Evolutionary conservation across 2,329 filamentous ascomycete genomes (phyloP), one percentile per base, ranked within the genome.

Genomic region (Verticillium tricorpus): DNA sequence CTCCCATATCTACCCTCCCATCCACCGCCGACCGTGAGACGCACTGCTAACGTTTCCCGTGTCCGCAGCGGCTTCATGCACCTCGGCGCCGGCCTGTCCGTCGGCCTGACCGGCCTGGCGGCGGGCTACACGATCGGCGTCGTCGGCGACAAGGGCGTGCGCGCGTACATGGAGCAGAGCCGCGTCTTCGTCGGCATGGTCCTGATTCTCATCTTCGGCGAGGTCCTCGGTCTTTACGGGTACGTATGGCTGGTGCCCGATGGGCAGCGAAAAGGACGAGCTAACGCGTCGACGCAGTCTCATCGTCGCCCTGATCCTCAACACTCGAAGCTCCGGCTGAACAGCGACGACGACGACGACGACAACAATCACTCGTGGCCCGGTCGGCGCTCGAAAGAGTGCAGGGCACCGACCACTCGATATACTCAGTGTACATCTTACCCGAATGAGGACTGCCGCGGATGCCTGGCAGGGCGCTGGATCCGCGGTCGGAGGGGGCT

Each of bases 111-210:
- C 4, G 95, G 95, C 70, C 84, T 98, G 59, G 93, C 95, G 35
- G 95, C 95, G 64, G 95, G 95, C 60, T 99, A 98, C 79, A 92
- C 93, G 63, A 99, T 99, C 76, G 95, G 95, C 61, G 86, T 97
- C 65, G 94, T 99, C 25, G 95, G 95, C 68, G 96, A 99, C 79
- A 89, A 89, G 78, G 93, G 95, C 64, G 94, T 98, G 60, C 88
- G 95, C 69, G 89, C 93, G 62, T 98, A 96, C 80, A 97, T 99
- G 93, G 87, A 92, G 71, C 95, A 99, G 77, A 96, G 91, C 58
- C 87, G 94, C 66, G 90, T 99, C 67, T 99, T 97, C 70, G 95
- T 99, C 58, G 95, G 95, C 76, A 98, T 98, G 95, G 94, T 99
- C 56, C 80, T 99, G 70, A 98, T 98, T 69, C 85, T 98, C 66